A percentile compares a stretch with the other conserved stretches of the same genome.
Evolutionary conservation across 2,329 filamentous ascomycete genomes (phyloP).

Genomic region (Phoma herbarum): DNA sequence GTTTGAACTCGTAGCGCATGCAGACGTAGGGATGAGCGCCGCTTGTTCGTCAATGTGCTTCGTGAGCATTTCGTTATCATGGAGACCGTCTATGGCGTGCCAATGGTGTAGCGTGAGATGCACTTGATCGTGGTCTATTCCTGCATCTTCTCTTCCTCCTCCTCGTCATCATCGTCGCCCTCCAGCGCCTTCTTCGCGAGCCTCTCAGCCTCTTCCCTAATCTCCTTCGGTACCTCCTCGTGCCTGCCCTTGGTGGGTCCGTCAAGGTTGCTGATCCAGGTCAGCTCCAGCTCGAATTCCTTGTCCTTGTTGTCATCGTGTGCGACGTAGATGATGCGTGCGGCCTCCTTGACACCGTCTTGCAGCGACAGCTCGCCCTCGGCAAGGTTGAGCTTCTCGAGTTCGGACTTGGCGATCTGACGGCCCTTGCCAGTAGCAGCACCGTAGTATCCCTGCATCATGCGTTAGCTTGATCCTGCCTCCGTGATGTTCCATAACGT

Average conservation of each 20-base stretch:
- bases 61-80: slow-evolving; percentile 38
- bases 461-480: slow-evolving; percentile 8
- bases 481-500: slow-evolving; percentile 32
- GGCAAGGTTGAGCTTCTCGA: slow-evolving; percentile 94
- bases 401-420: slow-evolving; percentile 95
- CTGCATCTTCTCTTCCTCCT: slow-evolving; percentile 91
- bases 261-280: slow-evolving; percentile 86
- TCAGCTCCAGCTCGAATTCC: slow-evolving; percentile 99
- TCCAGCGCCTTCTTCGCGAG: slow-evolving; percentile 91
- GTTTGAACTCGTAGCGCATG: background rate
- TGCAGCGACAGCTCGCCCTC: slow-evolving; percentile 79
- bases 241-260: slow-evolving; percentile 94
- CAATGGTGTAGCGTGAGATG: slow-evolving; percentile 28
- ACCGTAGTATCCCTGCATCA: slow-evolving; percentile 85
- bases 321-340: slow-evolving; percentile 94
- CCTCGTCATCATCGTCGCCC: slow-evolving; percentile 82
- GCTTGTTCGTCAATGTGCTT: slow-evolving; percentile 28
- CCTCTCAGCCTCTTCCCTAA: slow-evolving; percentile 90
- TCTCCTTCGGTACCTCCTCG: slow-evolving; percentile 88
- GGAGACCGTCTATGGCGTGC: slow-evolving; percentile 40
- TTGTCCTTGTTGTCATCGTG: slow-evolving; percentile 99
- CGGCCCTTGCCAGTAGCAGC: slow-evolving; percentile 96
- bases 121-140: slow-evolving; percentile 63
- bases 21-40: slow-evolving; percentile 3
- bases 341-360: slow-evolving; percentile 94